Conservation (phyloP, 148 eudicot genomes). For the Polygonum maritimum region DNA sequence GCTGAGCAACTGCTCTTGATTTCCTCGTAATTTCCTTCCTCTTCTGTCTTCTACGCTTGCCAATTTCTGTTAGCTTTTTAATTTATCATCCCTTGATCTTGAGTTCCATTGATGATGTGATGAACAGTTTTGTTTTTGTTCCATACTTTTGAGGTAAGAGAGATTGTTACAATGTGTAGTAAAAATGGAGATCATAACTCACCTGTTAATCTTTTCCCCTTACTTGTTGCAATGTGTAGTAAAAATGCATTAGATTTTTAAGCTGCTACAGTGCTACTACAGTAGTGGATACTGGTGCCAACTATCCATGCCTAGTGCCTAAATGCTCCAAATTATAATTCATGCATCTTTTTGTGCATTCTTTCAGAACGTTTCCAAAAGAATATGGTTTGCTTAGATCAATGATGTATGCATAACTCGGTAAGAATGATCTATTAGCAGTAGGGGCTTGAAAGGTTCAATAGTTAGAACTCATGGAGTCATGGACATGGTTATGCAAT, state of each 20-base stretch:
- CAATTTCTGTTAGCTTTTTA: conserved; percentile 11
- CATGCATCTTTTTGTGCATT: background rate
- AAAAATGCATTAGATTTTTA: too few species aligned
- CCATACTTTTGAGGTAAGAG: background rate
- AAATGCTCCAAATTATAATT: background rate
- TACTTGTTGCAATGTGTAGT: too few species aligned
- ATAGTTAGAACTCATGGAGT: background rate
- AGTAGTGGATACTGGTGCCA: background rate
- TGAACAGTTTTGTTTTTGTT: background rate
- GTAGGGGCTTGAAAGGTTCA: background rate
- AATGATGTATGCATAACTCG: background rate
- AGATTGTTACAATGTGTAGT: too few species aligned
- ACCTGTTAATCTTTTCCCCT: too few species aligned
- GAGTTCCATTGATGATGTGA: background rate
- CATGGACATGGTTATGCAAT: conserved; percentile 5
- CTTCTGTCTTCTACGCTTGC: background rate
- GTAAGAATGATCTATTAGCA: background rate
- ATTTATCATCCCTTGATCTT: background rate
- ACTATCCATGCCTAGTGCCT: background rate
- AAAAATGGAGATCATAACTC: too few species aligned
- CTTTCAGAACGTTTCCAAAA: background rate
- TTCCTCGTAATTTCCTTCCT: conserved; percentile 27
- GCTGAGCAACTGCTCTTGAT: conserved; percentile 36
- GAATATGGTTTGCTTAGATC: background rate
- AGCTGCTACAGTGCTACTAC: too few species aligned